Conservation (phyloP, 208 protist species). For the Wallacemonas sp. region DNA sequence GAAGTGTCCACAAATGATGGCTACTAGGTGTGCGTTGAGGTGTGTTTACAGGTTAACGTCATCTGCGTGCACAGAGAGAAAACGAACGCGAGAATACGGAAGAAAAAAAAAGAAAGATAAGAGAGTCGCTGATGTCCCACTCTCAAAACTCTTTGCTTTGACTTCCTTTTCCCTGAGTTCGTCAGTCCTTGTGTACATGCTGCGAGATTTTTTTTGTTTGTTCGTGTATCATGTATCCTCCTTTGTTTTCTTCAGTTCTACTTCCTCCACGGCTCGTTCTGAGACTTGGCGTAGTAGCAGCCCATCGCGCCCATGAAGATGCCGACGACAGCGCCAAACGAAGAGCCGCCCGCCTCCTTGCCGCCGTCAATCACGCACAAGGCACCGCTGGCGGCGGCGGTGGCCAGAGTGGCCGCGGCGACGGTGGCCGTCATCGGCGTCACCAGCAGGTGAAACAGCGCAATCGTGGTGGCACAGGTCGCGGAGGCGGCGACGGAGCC, state of each 20-base stretch:
- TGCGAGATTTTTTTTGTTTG: neutral
- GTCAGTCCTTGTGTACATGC: no score
- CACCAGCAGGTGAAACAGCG: conserved; percentile 86
- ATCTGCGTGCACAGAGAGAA: no score
- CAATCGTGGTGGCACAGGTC: conserved; percentile 68
- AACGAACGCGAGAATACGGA: neutral
- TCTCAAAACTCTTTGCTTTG: no score
- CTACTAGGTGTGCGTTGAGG: no score
- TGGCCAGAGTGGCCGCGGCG: conserved; percentile 59
- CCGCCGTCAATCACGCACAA: conserved; percentile 79
- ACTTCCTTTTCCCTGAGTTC: no score
- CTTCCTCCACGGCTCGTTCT: conserved; percentile 90
- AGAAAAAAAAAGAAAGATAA: neutral
- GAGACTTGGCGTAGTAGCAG: conserved; percentile 86
- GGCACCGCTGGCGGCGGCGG: conserved; percentile 66
- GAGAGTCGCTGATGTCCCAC: no score
- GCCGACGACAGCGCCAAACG: conserved; percentile 81
- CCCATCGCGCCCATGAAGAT: conserved; percentile 83
- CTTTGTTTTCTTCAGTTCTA: conserved; percentile 19
- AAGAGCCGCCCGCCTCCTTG: conserved; percentile 58
- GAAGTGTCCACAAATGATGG: no score
- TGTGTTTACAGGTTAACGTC: no score
- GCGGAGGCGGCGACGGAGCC: conserved; percentile 57
- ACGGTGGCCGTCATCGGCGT: conserved; percentile 68
- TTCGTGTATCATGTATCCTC: neutral